A percentile compares a stretch with the other conserved stretches of the same genome.
These are phyloP conservation scores for Phaffia australis DNA, from an alignment of 768 basidiomycete species.

Conservation along the genomic window DNA sequence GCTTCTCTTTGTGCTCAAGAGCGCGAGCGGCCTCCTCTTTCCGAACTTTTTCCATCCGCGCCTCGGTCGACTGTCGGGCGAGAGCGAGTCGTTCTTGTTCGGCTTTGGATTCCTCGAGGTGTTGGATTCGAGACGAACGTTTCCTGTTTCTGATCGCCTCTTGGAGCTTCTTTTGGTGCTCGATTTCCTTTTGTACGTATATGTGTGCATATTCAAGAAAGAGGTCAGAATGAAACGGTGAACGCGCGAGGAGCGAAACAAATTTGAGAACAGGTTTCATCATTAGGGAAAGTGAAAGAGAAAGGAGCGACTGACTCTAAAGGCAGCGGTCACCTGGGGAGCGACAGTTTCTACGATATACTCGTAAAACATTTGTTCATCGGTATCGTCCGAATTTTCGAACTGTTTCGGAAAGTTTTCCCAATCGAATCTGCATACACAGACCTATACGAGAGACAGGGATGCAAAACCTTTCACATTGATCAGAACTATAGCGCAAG, in stretches of 20 bases:
- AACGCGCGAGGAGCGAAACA: conserved; percentile 8
- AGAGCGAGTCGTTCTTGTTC: conserved; percentile 14
- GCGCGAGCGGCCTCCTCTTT: conserved; percentile 13
- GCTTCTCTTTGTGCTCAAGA: conserved; percentile 1
- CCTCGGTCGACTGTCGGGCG: conserved; percentile 13
- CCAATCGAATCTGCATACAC: conserved; percentile 75
- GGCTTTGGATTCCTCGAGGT: conserved; percentile 59
- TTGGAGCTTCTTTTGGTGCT: conserved; percentile 51
- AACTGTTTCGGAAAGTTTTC: conserved; percentile 65
- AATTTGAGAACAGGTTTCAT: conserved; percentile 36
- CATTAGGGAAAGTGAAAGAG: neutral
- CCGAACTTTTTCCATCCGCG: conserved; percentile 19
- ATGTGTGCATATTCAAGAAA: no score
- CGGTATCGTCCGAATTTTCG: conserved; percentile 61
- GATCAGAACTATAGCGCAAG: neutral
- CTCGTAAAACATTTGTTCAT: conserved; percentile 65
- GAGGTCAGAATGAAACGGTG: neutral
- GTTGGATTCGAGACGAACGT: conserved; percentile 76
- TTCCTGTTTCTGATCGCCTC: conserved; percentile 75
- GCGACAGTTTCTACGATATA: conserved; percentile 43
- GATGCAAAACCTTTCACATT: neutral
- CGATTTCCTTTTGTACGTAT: conserved; percentile 1
- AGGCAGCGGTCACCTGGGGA: conserved; percentile 56
- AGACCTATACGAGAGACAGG: conserved; percentile 48
- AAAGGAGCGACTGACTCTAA: conserved; percentile 49